Evolutionary conservation across 2,329 filamentous ascomycete species (phyloP).

Genomic region (Aspergillus fischeri): DNA sequence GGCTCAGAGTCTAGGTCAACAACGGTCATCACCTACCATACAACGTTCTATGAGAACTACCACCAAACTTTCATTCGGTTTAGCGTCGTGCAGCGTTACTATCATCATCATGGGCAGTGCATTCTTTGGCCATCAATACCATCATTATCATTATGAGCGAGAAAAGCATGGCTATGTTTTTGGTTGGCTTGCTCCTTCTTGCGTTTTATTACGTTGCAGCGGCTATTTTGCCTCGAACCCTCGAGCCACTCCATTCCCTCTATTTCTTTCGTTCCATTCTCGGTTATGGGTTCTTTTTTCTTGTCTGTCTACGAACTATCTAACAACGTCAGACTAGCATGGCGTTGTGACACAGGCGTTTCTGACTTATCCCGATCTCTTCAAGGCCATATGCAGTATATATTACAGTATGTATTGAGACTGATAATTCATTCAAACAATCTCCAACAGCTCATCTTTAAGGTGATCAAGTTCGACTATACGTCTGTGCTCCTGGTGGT

Average conservation of each 20-base stretch:
- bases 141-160: background rate
- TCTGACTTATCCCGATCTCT: background rate
- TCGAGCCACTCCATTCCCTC: background rate
- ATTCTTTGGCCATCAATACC: background rate
- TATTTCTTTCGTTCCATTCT: background rate
- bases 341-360: background rate
- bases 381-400: background rate
- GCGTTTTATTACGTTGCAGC: background rate
- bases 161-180: background rate
- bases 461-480: background rate
- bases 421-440: background rate
- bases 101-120: background rate
- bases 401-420: background rate
- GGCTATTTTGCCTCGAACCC: background rate
- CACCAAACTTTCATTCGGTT: background rate
- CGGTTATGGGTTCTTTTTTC: background rate
- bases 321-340: background rate
- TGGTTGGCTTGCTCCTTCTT: background rate
- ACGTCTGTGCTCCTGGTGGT: background rate
- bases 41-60: background rate
- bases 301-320: background rate
- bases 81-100: background rate
- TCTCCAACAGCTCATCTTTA: background rate
- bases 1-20: constrained; percentile 16
- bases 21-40: background rate